Evolutionary conservation across 2,329 filamentous ascomycete species (phyloP).

Genomic region (Xylariaceae sp.): DNA sequence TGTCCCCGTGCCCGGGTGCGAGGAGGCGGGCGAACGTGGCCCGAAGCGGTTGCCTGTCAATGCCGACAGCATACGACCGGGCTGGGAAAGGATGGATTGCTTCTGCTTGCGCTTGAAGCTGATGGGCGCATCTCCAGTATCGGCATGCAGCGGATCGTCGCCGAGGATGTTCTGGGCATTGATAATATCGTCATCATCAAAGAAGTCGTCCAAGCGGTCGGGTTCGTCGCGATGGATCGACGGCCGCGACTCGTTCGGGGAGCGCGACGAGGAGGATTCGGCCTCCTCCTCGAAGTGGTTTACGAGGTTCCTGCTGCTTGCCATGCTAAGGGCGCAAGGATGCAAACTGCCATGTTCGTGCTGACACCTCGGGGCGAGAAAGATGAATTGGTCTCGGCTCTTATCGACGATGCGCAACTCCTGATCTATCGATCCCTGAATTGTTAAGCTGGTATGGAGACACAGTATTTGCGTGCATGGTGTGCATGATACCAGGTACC

Average conservation of each 20-base stretch:
- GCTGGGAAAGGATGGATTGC: conserved; percentile 44
- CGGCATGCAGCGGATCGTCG: conserved; percentile 55
- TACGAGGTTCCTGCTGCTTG: conserved; percentile 30
- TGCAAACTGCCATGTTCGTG: conserved; percentile 30
- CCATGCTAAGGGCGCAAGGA: conserved; percentile 26
- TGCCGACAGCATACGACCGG: conserved; percentile 48
- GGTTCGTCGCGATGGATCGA: conserved; percentile 34
- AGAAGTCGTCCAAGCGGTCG: conserved; percentile 28
- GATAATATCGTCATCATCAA: conserved; percentile 26
- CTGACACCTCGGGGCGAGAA: neutral
- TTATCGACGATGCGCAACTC: neutral
- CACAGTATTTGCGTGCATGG: too few relatives aligned
- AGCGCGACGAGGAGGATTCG: conserved; percentile 26
- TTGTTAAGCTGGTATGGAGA: too few relatives aligned
- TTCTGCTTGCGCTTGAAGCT: conserved; percentile 73
- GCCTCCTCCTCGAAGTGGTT: conserved; percentile 26
- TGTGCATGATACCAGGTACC: too few relatives aligned
- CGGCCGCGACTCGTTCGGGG: conserved; percentile 20
- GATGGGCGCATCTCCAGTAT: conserved; percentile 47
- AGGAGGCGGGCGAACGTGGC: conserved; percentile 16
- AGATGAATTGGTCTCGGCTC: neutral
- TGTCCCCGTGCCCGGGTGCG: conserved; percentile 16
- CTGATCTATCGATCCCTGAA: too few relatives aligned
- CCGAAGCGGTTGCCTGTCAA: conserved; percentile 40
- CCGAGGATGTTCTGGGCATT: conserved; percentile 41